phyloP scores from a whole-genome alignment of 2,329 filamentous ascomycete genomes.

The Penicillium sp. region DNA sequence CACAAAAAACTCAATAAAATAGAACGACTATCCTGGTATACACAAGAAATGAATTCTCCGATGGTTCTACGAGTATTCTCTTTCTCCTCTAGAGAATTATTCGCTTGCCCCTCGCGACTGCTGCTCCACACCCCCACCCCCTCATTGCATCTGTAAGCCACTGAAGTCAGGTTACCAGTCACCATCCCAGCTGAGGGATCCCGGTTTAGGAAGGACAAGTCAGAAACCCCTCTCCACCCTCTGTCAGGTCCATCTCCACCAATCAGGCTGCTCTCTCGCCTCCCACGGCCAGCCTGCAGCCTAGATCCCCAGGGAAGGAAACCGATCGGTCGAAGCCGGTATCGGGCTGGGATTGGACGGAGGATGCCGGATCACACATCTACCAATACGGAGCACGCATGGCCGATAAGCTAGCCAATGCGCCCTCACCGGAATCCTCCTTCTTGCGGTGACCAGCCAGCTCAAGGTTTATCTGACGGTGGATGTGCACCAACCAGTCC shows the following conservation, averaged over 20 bases:
- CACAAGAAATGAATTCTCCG: constrained; percentile 8
- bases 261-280: background rate
- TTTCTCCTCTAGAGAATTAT: background rate
- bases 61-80: constrained; percentile 9
- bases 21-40: constrained; percentile 10
- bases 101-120: background rate
- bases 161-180: constrained; percentile 2
- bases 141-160: constrained; percentile 1
- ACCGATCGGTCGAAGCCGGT: background rate
- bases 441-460: constrained; percentile 51
- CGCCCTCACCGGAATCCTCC: constrained; percentile 44
- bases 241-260: background rate
- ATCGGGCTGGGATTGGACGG: constrained; percentile 1
- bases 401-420: constrained; percentile 45
- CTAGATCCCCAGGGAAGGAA: constrained; percentile 7
- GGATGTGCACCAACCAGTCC: constrained; percentile 94
- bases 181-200: background rate
- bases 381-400: constrained; percentile 48
- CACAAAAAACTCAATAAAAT: constrained; percentile 5
- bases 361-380: background rate
- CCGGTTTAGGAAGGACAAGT: background rate
- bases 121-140: background rate
- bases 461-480: constrained; percentile 89
- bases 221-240: background rate
- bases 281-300: constrained; percentile 4